Conservation (phyloP, 2,329 filamentous ascomycete genomes). For the Colletotrichum trifolii region DNA sequence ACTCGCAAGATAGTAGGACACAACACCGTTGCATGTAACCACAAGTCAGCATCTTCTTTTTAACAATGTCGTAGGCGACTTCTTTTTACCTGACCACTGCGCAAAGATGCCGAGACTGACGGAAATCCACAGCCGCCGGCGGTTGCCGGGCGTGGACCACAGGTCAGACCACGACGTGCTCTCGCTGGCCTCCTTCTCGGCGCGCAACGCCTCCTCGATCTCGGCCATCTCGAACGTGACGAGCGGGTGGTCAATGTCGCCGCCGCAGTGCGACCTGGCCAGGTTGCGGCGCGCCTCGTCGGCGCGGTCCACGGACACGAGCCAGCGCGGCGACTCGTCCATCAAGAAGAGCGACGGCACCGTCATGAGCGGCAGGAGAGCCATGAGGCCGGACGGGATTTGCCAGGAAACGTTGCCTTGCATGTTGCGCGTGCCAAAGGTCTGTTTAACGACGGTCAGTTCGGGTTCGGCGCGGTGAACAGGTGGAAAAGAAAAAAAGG, state of each 20-base stretch:
- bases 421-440: constrained; percentile 55
- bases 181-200: constrained; percentile 32
- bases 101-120: constrained; percentile 43
- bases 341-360: constrained; percentile 42
- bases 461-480: too few species aligned
- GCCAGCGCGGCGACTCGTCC: constrained; percentile 44
- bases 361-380: constrained; percentile 52
- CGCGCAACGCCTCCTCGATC: constrained; percentile 38
- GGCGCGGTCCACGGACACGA: constrained; percentile 42
- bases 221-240: constrained; percentile 40
- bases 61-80: accelerated
- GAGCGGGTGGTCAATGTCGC: constrained; percentile 35
- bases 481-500: not conserved
- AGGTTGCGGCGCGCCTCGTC: constrained; percentile 42
- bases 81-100: constrained; percentile 40
- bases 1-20: constrained; percentile 51
- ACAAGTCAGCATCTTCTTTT: not conserved
- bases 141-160: constrained; percentile 42
- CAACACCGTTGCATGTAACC: constrained; percentile 43
- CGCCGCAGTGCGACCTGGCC: constrained; percentile 42
- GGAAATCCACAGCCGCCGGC: constrained; percentile 44
- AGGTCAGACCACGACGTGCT: constrained; percentile 22
- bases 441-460: constrained; percentile 35
- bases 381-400: constrained; percentile 60
- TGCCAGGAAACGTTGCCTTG: constrained; percentile 59